These are phyloP conservation scores for Venturia pyrina DNA, from an alignment of 2,329 filamentous ascomycete genomes.

Conservation along the genomic window DNA sequence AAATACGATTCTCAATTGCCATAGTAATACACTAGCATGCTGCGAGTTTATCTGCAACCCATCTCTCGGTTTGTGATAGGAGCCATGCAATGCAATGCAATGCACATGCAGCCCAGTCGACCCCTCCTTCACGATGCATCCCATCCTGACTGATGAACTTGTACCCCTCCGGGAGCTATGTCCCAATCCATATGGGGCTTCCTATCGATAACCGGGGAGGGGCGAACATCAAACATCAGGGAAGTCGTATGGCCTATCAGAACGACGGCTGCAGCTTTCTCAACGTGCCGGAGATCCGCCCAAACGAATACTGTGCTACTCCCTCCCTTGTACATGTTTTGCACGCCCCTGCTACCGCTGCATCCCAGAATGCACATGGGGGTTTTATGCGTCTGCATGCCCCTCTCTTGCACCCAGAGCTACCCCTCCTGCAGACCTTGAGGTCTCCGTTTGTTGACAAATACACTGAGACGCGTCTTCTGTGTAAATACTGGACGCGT, in stretches of 20 bases:
- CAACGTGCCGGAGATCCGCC: neutral
- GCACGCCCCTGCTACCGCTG: neutral
- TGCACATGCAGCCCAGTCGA: neutral
- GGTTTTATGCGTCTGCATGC: neutral
- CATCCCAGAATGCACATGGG: neutral
- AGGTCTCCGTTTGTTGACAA: neutral
- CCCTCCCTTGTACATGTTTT: neutral
- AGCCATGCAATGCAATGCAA: neutral
- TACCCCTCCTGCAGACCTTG: neutral
- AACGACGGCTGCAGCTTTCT: neutral
- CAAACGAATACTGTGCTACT: neutral
- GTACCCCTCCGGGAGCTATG: neutral
- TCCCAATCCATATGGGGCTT: neutral
- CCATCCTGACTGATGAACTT: neutral
- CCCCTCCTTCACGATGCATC: neutral
- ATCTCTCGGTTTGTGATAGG: neutral
- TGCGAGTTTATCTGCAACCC: neutral
- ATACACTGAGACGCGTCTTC: neutral
- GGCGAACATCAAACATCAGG: neutral
- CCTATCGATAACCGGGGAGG: neutral
- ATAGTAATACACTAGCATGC: neutral
- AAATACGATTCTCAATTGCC: neutral
- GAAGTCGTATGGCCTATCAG: neutral
- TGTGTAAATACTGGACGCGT: neutral
- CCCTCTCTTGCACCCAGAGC: neutral